Base-by-base conservation (phyloP, 2,329 filamentous ascomycete species). In the Myriosclerotinia curreyana region DNA sequence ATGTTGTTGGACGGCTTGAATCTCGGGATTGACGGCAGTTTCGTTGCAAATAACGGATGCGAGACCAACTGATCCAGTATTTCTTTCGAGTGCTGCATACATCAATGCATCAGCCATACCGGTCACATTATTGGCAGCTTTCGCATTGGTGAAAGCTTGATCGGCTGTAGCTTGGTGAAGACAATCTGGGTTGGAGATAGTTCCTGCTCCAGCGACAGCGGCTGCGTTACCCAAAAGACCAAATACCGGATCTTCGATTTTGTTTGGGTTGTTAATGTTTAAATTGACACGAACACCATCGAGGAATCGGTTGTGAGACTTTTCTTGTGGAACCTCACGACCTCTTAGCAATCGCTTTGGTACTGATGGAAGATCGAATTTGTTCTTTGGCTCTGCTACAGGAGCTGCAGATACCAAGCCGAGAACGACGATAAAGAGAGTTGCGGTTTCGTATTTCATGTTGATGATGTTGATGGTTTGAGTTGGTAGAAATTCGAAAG, bases 21-120 rank as follows among this genome's bases (percentile, higher is more conserved):
- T 87, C 77, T 89, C 86, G 3, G 86, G 81, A 76, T 90, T 90
- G 65, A 79, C 78, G 20, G 86, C 83, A 71, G 81, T 84, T 73
- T 75, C 77, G 49, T 75, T 80, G 77, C 86, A 90, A 56, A 81
- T 75, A 40, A 80, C 82, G 54, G 82, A 86, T n/a, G 79, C 80
- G 52, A 79, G 75, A 58, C 85, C 86, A 66, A 88, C 84, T 14
- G 72, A 70, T 58, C 77, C 81, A 34, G 84, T 87, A 76, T 88
- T 88, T 64, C 84, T 81, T 78, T 88, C 86, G 28, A 84, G 74
- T 40, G 80, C 78, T 52, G 80, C 78, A 74, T 78, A 85, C 64
- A 83, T 75, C 65, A 86, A 77, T 25, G 83, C 82, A 70, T 79
- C 78, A 34, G 77, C 78, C 80, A 81, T 80, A 65, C 79, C 81